A percentile compares a stretch with the other conserved stretches of the same genome.
Conservation (phyloP, 805 yeast species). For the Saccharomycopsis fodiens region DNA sequence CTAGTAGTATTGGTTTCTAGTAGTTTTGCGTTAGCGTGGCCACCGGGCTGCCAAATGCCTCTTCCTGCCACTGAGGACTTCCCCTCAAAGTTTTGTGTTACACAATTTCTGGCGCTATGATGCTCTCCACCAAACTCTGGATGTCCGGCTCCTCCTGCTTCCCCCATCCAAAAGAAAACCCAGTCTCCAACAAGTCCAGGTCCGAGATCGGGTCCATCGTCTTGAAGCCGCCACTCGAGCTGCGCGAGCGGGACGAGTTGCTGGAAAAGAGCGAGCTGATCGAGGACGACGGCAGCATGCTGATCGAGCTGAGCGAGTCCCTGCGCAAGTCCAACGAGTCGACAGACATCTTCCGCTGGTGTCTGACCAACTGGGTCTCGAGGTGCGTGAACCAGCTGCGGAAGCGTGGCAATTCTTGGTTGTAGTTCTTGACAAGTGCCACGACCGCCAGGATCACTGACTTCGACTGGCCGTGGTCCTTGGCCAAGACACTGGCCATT, state of each 20-base stretch:
- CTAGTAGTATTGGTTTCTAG: too few relatives aligned
- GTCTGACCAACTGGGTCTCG: not conserved
- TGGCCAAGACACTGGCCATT: not conserved
- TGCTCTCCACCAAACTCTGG: constrained; percentile 15
- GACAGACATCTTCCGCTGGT: too few relatives aligned
- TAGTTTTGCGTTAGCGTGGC: too few relatives aligned
- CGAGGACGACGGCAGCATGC: constrained; percentile 3
- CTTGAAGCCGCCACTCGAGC: not conserved
- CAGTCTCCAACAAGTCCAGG: not conserved
- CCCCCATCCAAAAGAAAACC: constrained; percentile 3
- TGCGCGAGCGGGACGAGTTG: not conserved
- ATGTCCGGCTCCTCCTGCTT: constrained; percentile 1
- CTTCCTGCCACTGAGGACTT: too few relatives aligned
- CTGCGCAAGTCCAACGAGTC: not conserved
- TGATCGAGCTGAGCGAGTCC: not conserved
- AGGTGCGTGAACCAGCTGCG: not conserved
- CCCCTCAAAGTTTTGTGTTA: too few relatives aligned
- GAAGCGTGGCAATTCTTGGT: constrained; percentile 2
- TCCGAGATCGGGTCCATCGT: not conserved
- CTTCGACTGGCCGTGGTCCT: constrained; percentile 19
- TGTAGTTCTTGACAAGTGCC: constrained; percentile 12
- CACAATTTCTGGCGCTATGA: constrained; percentile 14
- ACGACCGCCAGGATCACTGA: constrained; percentile 2
- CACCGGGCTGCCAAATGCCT: too few relatives aligned
- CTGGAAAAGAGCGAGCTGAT: constrained; percentile 6